These are phyloP conservation scores for Boechera stricta DNA, from an alignment of 345 rosid species.

Conservation along the genomic window DNA sequence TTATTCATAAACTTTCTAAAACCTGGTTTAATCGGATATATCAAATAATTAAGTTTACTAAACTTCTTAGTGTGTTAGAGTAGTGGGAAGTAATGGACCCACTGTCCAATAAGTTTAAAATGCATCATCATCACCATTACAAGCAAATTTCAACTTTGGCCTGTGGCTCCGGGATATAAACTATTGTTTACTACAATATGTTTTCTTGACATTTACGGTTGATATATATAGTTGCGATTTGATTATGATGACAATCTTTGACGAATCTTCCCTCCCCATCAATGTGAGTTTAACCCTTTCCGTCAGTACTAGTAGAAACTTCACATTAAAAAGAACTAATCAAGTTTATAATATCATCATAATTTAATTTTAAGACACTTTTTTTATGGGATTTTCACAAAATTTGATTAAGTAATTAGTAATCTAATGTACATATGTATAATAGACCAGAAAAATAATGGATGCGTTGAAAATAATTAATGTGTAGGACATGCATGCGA, in stretches of 20 bases:
- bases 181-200: constrained; percentile 35
- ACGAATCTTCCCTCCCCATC: constrained; percentile 32
- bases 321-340: not conserved
- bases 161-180: constrained; percentile 41
- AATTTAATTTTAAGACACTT: not conserved
- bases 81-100: constrained; percentile 46
- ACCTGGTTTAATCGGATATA: not conserved
- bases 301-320: not conserved
- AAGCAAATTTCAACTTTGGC: constrained; percentile 35
- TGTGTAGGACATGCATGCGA: not conserved
- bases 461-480: not conserved
- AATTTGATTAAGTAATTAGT: not conserved
- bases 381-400: no score
- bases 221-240: constrained; percentile 33
- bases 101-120: constrained; percentile 43
- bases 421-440: not conserved
- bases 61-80: constrained; percentile 27
- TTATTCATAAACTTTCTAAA: not conserved
- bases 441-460: not conserved
- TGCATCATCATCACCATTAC: constrained; percentile 39
- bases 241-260: constrained; percentile 42
- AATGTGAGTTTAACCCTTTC: constrained; percentile 23
- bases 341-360: constrained; percentile 4
- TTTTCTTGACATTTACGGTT: constrained; percentile 38
- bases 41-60: constrained; percentile 20